A percentile compares a stretch with the other conserved stretches of the same genome.
phyloP scores from a whole-genome alignment of 2,329 filamentous ascomycete genomes.

The Trichoderma simmonsii region DNA sequence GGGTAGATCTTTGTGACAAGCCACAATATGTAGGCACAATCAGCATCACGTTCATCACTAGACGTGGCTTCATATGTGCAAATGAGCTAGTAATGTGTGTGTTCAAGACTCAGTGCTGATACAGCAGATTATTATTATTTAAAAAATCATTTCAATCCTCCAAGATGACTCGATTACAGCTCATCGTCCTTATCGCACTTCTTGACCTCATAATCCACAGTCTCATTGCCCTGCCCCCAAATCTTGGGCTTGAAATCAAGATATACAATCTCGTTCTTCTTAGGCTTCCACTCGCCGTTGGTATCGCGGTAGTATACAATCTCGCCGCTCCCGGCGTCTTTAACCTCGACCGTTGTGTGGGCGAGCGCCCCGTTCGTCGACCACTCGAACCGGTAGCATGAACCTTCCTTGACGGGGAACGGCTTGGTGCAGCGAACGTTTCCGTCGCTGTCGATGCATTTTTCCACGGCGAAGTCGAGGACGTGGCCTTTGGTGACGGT shows the following conservation, averaged over 20 bases:
- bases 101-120: neutral
- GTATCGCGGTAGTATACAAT: slow-evolving; percentile 4
- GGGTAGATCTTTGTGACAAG: neutral
- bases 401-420: neutral
- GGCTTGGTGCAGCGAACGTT: slow-evolving; percentile 8
- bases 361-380: neutral
- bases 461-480: slow-evolving; percentile 4
- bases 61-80: neutral
- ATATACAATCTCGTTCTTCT: slow-evolving; percentile 4
- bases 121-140: neutral
- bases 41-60: neutral
- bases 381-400: neutral
- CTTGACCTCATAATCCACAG: slow-evolving; percentile 6
- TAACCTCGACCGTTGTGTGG: neutral
- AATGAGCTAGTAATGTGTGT: neutral
- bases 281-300: neutral
- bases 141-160: neutral
- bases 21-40: neutral
- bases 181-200: neutral
- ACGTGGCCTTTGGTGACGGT: neutral
- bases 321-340: neutral
- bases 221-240: slow-evolving; percentile 4
- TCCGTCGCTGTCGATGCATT: slow-evolving; percentile 3
- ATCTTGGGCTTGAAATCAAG: slow-evolving; percentile 11
- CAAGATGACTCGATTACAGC: neutral